Conservation (phyloP, 139 green algal species). For the Auxenochlorella pyrenoidosa region DNA sequence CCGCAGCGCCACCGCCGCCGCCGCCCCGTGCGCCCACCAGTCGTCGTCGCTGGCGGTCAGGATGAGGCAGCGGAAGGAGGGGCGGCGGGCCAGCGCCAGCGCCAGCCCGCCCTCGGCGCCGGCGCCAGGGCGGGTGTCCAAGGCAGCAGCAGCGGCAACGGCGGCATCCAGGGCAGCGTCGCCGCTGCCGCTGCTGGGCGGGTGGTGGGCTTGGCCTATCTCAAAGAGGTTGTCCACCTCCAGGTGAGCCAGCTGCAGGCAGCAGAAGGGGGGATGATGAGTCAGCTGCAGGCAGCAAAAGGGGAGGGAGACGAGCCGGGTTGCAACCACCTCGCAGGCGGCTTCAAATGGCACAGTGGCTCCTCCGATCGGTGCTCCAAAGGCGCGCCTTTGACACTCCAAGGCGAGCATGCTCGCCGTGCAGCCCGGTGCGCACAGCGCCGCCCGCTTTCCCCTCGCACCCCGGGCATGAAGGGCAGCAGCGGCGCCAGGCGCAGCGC, state of each 20-base stretch:
- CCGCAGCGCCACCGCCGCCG: not conserved
- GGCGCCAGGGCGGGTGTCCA: not conserved
- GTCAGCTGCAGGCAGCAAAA: not conserved
- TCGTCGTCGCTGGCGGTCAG: not conserved
- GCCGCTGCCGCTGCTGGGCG: not conserved
- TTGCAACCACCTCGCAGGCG: too few relatives aligned
- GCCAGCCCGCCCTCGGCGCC: not conserved
- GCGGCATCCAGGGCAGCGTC: not conserved
- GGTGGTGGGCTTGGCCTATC: not conserved
- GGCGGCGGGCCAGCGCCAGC: not conserved
- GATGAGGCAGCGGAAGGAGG: not conserved
- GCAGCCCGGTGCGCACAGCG: too few relatives aligned
- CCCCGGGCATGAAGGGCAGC: slow-evolving; percentile 13
- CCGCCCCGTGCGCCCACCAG: not conserved
- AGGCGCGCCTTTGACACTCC: too few relatives aligned
- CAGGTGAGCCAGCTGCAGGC: not conserved
- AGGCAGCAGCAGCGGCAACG: not conserved
- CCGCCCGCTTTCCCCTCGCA: not conserved
- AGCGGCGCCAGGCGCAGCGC: not conserved
- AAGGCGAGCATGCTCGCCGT: too few relatives aligned
- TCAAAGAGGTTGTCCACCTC: not conserved
- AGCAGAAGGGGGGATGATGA: not conserved
- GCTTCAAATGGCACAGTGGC: too few relatives aligned
- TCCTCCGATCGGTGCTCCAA: too few relatives aligned
- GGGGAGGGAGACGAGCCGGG: too few relatives aligned